Percentiles rank a stretch among this genome's conserved stretches.
These are phyloP conservation scores for Tuctoria greenei DNA, from an alignment of 176 grass and related monocot species.

Conservation along the genomic window DNA sequence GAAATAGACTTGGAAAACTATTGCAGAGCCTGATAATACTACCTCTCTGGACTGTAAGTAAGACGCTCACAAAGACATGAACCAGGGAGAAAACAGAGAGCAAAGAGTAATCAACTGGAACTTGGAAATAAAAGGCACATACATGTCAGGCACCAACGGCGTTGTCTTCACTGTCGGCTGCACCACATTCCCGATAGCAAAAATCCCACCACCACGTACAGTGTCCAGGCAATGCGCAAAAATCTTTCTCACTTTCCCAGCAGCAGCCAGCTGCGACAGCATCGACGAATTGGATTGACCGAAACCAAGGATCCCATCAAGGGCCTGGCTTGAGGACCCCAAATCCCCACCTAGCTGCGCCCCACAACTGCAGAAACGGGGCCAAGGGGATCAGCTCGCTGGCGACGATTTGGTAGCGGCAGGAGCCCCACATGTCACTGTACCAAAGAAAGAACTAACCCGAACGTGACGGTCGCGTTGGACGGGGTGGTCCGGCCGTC, in stretches of 20 bases:
- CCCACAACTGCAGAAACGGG: conserved; percentile 56
- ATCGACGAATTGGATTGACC: conserved; percentile 81
- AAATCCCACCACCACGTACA: conserved; percentile 80
- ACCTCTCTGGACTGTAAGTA: not conserved
- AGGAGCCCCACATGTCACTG: too few species aligned
- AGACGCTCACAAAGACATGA: not conserved
- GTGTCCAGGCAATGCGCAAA: conserved; percentile 95
- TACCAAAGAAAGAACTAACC: conserved; percentile 36
- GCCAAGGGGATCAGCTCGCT: not conserved
- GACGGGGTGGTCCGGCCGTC: conserved; percentile 53
- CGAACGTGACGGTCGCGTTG: conserved; percentile 83
- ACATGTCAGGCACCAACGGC: conserved; percentile 66
- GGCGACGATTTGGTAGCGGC: not conserved
- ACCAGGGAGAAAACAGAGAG: not conserved
- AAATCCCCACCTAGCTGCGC: conserved; percentile 81
- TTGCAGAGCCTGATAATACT: not conserved
- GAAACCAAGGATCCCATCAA: conserved; percentile 95
- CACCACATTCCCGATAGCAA: conserved; percentile 85
- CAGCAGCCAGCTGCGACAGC: conserved; percentile 69
- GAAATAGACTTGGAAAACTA: not conserved
- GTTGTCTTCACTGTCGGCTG: conserved; percentile 88
- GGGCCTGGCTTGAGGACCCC: conserved; percentile 63
- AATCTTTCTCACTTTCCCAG: conserved; percentile 77
- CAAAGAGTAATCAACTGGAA: not conserved
- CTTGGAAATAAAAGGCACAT: conserved; percentile 36